Base-by-base conservation (phyloP, 1,284 basidiomycete genomes). In the Leccinum holopus region DNA sequence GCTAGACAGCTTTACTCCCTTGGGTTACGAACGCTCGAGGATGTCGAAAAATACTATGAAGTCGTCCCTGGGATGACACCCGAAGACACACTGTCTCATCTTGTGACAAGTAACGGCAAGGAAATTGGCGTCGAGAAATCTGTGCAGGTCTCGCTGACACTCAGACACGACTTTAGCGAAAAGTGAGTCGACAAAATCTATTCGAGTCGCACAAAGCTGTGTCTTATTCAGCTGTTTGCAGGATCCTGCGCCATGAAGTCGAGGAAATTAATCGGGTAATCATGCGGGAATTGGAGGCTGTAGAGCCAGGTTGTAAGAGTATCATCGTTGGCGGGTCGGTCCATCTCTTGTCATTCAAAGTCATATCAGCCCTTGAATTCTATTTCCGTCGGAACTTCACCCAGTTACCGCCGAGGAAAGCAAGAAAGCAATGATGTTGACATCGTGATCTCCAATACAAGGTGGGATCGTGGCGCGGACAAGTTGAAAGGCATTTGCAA, bases 371-470 rank as follows among this genome's bases (percentile, higher is more conserved):
- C 11, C 16, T 62, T 62, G 39, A 68, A 55, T 61, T 28, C 3
- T 18, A n/a, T 44, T 35, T 25, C n/a, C 54, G 6, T 60, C 33
- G 8, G 51, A 16, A 39, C 21, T 32, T 54, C 21, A 11, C 49
- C 21, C 51, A 92, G 92, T 3, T 91, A 92, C 73, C 82, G 92
- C 49, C 78, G 92, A 60, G 92, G 92, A 5, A 94, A 94, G 72
- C 69, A 71, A 0, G 75, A 83, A 61, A 89, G 87, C 70, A 91
- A 87, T 66, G 92, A 94, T 69, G 84, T 92, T 28, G 92, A 94
- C 69, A 87, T 94, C 61, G 81, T 94, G 5, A 87, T 92, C 67
- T 89, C 87, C 25, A 89, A 92, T 70, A 78, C 82, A 0, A 79
- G 87, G 63, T 69, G 77, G 59, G 66, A 74, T 54, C 72, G 68